Percentiles rank a stretch among this genome's conserved stretches.
These are phyloP conservation scores for Digitaria exilis DNA, from an alignment of 202 grass and related monocot species.

Conservation along the genomic window DNA sequence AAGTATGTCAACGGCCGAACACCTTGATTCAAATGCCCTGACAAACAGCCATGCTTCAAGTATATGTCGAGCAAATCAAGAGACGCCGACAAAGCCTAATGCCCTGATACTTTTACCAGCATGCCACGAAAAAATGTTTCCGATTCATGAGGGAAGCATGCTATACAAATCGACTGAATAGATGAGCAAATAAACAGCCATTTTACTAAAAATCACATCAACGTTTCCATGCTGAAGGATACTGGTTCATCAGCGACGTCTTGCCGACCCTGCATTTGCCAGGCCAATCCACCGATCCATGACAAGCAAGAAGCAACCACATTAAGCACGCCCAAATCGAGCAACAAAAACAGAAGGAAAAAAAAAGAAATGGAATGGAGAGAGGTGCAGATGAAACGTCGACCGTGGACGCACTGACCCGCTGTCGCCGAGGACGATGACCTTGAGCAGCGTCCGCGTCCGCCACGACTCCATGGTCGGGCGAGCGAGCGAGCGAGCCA, in stretches of 20 bases:
- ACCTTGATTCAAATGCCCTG: no score
- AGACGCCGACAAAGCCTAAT: no score
- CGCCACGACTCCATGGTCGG: slow-evolving; percentile 34
- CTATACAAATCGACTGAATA: background rate
- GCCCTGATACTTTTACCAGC: background rate
- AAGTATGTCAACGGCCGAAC: background rate
- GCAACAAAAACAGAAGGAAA: background rate
- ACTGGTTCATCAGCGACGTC: slow-evolving; percentile 99
- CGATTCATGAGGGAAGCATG: background rate
- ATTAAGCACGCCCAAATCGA: background rate
- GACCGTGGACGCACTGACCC: slow-evolving; percentile 51
- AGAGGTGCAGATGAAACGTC: background rate
- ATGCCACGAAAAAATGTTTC: background rate
- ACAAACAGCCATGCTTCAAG: no score
- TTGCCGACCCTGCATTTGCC: slow-evolving; percentile 78
- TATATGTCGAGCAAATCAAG: no score
- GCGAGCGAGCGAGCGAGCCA: background rate
- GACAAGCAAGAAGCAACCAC: background rate
- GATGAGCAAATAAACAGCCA: background rate
- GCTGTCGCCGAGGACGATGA: slow-evolving; percentile 99
- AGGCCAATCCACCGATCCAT: background rate
- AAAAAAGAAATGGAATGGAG: no score
- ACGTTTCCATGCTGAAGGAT: slow-evolving; percentile 48
- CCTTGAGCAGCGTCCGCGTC: slow-evolving; percentile 97
- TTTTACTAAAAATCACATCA: background rate